phyloP scores from a whole-genome alignment of 139 green algal genomes.

The Tetratostichococcus sp. region DNA sequence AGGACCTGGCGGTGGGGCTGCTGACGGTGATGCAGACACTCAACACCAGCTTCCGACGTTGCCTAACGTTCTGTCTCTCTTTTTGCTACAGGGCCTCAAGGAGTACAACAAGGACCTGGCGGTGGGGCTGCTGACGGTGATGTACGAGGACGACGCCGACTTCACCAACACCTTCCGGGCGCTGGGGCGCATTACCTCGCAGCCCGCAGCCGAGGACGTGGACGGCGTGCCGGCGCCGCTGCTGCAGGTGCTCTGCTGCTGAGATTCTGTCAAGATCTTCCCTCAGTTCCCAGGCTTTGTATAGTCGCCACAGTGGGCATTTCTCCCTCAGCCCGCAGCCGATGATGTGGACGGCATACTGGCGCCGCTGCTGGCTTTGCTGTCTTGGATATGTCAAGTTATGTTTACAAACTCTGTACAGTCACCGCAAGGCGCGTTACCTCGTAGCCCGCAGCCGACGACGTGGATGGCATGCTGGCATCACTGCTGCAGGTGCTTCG shows the following conservation, averaged over 20 bases:
- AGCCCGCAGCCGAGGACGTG: not conserved
- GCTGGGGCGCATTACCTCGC: slow-evolving; percentile 30
- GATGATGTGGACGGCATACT: too few species aligned
- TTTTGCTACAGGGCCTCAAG: slow-evolving; percentile 35
- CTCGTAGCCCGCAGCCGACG: too few species aligned
- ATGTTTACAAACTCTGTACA: too few species aligned
- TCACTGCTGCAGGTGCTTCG: too few species aligned
- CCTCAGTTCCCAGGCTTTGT: not conserved
- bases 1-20: slow-evolving; percentile 35
- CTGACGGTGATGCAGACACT: slow-evolving; percentile 68
- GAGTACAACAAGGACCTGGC: slow-evolving; percentile 53
- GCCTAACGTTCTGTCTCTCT: too few species aligned
- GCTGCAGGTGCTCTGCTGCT: slow-evolving; percentile 5
- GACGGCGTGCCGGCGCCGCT: slow-evolving; percentile 12
- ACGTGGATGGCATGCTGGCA: too few species aligned
- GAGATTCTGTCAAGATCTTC: not conserved
- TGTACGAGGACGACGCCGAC: slow-evolving; percentile 60
- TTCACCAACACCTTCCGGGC: slow-evolving; percentile 79
- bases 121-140: slow-evolving; percentile 47
- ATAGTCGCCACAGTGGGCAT: too few species aligned
- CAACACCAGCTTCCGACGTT: too few species aligned
- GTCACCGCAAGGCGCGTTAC: too few species aligned
- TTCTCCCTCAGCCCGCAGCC: too few species aligned
- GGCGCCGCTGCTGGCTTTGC: too few species aligned
- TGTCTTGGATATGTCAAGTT: too few species aligned